Evolutionary conservation across 164 flowering plant genomes (phyloP), one percentile per base, ranked within the genome.

Genomic region (Vitis cinerea): DNA sequence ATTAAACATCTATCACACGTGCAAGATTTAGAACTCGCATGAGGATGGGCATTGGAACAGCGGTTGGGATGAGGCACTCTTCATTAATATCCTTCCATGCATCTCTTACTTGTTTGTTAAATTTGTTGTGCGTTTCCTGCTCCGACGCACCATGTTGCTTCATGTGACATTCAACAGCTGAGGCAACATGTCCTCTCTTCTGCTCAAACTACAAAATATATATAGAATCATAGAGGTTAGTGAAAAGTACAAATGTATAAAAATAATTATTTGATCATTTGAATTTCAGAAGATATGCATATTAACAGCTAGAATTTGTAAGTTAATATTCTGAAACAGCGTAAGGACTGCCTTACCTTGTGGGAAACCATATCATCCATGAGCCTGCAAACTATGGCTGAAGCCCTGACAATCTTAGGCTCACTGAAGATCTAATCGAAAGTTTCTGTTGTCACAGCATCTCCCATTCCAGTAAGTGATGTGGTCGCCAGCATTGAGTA

Each of bases 111-210:
- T 31, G 44, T 31, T 31, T 31, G 44, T 31, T 1, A 63, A 84
- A 44, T 29, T 58, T 59, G 0, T 50, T 50, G 3, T 1, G 0
- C 4, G 73, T 77, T 37, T 74, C 75, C 15, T 70, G 13, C 44
- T 68, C 60, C 10, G 83, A 49, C 0, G 61, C 74, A 0, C 80
- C 82, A 54, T 80, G 16, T 30, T 81, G 68, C 4, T 70, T 69
- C 80, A 81, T 78, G 75, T 73, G 81, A 52, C 82, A 81, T 27
- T 81, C 72, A 4, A 81, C 66, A 4, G 61, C 72, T 0, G 84
- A 73, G 0, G 78, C 75, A 3, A 78, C 1, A 23, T 23, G 23
- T 23, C 23, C 23, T 23, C 23, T 23, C 23, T 23, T 23, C 23
- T 23, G 23, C 23, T 23, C 23, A 23, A 23, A 23, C 23, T 75